Evolutionary conservation across 1,284 basidiomycete species (phyloP).

Genomic region (Ganoderma resinaceum): DNA sequence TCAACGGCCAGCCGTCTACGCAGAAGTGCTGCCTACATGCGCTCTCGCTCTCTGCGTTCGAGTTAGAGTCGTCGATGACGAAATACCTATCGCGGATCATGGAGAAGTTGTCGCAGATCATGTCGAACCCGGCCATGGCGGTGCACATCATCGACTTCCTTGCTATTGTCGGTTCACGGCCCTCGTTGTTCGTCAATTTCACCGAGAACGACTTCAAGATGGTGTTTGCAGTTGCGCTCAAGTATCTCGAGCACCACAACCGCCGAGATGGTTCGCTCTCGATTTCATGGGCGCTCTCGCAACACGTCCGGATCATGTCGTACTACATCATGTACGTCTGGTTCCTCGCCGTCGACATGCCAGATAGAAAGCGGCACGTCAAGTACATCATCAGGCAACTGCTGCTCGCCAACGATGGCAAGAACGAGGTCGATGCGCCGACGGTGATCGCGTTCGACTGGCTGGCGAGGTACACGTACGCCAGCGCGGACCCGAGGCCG

Average conservation of each 20-base stretch:
- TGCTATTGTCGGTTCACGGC: conserved; percentile 84
- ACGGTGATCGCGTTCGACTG: conserved; percentile 99
- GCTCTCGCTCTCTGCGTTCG: conserved; percentile 88
- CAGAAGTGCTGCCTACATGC: conserved; percentile 95
- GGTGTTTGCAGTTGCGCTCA: conserved; percentile 94
- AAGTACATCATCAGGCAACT: conserved; percentile 90
- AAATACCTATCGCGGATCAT: conserved; percentile 85
- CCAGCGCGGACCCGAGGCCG: conserved; percentile 92
- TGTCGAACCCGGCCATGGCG: conserved; percentile 93
- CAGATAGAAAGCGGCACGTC: conserved; percentile 85
- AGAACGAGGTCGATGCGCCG: conserved; percentile 82
- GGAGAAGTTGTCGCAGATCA: conserved; percentile 91
- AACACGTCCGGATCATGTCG: conserved; percentile 94
- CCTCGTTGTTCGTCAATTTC: conserved; percentile 88
- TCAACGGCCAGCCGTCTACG: conserved; percentile 80
- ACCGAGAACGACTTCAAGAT: conserved; percentile 93
- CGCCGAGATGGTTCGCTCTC: conserved; percentile 65
- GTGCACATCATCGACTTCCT: conserved; percentile 97
- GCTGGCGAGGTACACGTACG: conserved; percentile 95
- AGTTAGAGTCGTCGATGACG: conserved; percentile 86
- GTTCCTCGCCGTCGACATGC: conserved; percentile 92
- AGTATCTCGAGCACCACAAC: conserved; percentile 95
- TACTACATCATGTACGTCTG: conserved; percentile 95
- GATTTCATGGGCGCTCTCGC: conserved; percentile 88
- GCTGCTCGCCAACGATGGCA: conserved; percentile 86